Conservation (phyloP, 345 rosid species). For the Heritiera littoralis region DNA sequence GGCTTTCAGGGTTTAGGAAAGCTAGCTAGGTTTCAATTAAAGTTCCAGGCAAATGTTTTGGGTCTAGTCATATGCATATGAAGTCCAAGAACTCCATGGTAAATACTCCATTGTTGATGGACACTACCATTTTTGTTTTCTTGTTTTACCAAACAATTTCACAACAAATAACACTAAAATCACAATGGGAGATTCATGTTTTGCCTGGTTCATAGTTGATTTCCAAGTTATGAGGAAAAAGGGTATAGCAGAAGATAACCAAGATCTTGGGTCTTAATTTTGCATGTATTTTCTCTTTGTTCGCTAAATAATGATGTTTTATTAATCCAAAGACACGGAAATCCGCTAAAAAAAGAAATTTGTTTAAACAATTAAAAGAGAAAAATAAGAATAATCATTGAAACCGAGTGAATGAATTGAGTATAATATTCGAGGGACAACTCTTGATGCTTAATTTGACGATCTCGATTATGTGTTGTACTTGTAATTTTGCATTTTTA, state of each 20-base stretch:
- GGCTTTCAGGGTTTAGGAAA: background rate
- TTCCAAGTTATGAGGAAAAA: background rate
- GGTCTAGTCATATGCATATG: background rate
- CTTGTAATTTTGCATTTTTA: background rate
- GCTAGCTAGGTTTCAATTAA: background rate
- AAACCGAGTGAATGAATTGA: too few relatives aligned
- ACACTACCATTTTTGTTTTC: background rate
- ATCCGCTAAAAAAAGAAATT: too few relatives aligned
- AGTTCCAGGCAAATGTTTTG: slow-evolving; percentile 14
- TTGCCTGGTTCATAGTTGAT: too few relatives aligned
- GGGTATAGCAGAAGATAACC: background rate
- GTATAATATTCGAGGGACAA: too few relatives aligned
- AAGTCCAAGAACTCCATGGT: background rate
- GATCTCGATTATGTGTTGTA: too few relatives aligned
- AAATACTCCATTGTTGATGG: background rate
- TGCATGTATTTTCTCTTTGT: background rate
- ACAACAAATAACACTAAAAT: background rate
- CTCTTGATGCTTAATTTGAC: too few relatives aligned
- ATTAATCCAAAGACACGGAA: too few relatives aligned
- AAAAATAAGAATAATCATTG: too few relatives aligned
- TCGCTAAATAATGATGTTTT: too few relatives aligned
- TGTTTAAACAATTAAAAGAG: too few relatives aligned
- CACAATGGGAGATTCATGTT: background rate
- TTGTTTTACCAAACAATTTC: background rate
- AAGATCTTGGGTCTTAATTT: background rate